A percentile compares a stretch with the other conserved stretches of the same genome.
Evolutionary conservation across 2,329 filamentous ascomycete genomes (phyloP).

Genomic region (Claviceps arundinis): DNA sequence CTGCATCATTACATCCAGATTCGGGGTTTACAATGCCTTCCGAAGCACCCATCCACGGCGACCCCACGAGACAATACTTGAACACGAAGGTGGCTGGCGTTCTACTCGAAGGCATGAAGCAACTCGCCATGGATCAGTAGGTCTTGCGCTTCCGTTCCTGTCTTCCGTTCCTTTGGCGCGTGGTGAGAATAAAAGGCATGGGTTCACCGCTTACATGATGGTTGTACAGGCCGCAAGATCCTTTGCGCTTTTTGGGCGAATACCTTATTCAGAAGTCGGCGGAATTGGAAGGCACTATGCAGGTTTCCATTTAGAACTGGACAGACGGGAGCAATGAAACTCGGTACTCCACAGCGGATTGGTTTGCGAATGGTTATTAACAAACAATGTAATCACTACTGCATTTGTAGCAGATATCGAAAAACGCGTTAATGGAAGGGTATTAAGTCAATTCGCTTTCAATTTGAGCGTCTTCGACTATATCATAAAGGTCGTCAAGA

Average conservation of each 20-base stretch:
- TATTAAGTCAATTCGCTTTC: conserved; percentile 16
- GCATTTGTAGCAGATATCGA: background rate
- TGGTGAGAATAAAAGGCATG: background rate
- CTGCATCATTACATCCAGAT: conserved; percentile 44
- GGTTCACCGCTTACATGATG: background rate
- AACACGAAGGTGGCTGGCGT: conserved; percentile 57
- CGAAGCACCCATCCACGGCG: conserved; percentile 51
- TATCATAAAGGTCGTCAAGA: conserved; percentile 17
- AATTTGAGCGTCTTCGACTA: conserved; percentile 20
- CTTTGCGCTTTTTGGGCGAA: conserved; percentile 55
- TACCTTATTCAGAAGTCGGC: conserved; percentile 55
- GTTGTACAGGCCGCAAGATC: conserved; percentile 46
- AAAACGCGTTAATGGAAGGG: background rate
- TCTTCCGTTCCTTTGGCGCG: background rate
- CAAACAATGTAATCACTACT: background rate
- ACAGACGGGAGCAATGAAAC: too few relatives aligned
- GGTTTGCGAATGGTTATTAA: conserved; percentile 6
- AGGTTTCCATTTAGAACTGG: background rate
- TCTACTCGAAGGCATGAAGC: conserved; percentile 63
- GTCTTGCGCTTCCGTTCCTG: conserved; percentile 26
- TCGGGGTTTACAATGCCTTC: conserved; percentile 39
- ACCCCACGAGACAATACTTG: conserved; percentile 55
- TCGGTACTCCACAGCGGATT: background rate
- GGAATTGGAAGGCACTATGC: conserved; percentile 39
- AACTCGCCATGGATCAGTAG: conserved; percentile 56